Evolutionary conservation across 129 eudicot genomes (phyloP).

Genomic region (Lactuca saligna): DNA sequence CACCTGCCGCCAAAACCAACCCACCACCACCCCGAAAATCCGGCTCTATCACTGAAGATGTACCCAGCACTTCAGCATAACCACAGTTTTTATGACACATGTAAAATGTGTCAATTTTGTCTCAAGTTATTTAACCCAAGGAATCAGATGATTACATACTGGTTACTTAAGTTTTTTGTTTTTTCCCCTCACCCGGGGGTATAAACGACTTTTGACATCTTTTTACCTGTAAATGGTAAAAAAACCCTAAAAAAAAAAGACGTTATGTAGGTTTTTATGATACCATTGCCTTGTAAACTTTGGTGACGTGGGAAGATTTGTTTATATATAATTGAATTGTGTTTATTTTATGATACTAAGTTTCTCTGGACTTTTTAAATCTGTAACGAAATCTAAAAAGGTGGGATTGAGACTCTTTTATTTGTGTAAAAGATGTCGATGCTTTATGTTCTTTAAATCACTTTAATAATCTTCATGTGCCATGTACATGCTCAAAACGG

Average conservation of each 20-base stretch:
- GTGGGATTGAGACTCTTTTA: too few relatives aligned
- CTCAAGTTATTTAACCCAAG: background rate
- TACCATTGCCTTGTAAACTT: background rate
- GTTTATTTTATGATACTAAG: background rate
- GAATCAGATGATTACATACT: too few relatives aligned
- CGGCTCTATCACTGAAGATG: constrained; percentile 34
- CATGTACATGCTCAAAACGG: too few relatives aligned
- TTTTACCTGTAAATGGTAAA: constrained; percentile 9
- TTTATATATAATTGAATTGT: constrained; percentile 10
- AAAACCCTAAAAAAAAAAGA: background rate
- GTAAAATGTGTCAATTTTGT: constrained; percentile 29
- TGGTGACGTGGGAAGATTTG: constrained; percentile 1
- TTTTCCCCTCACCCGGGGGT: background rate
- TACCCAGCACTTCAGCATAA: constrained; percentile 68
- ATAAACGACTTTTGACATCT: constrained; percentile 14
- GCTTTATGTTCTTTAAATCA: too few relatives aligned
- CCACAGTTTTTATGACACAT: constrained; percentile 21
- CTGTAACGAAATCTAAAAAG: too few relatives aligned
- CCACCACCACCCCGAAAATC: constrained; percentile 29
- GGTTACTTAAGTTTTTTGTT: background rate
- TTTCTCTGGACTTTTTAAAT: too few relatives aligned
- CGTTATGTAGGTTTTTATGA: constrained; percentile 5
- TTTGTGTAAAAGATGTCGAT: too few relatives aligned
- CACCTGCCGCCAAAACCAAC: constrained; percentile 39
- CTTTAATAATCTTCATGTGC: too few relatives aligned